Evolutionary conservation across 2,329 filamentous ascomycete species (phyloP).

Genomic region (Aspergillus ibericus): DNA sequence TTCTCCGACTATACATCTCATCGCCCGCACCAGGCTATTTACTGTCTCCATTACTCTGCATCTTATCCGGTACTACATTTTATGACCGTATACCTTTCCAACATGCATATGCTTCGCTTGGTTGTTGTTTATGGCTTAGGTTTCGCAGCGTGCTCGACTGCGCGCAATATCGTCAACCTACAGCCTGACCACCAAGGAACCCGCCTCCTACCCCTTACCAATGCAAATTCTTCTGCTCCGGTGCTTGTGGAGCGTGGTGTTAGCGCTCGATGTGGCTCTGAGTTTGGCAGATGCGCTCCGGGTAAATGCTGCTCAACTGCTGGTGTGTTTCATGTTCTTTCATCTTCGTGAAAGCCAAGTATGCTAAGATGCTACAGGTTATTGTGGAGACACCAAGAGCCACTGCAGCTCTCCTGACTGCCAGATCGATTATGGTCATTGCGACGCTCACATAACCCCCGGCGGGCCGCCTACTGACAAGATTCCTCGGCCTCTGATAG

Average conservation of each 20-base stretch:
- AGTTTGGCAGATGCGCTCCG: constrained; percentile 34
- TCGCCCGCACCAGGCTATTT: constrained; percentile 6
- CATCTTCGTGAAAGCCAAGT: background rate
- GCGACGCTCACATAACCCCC: constrained; percentile 38
- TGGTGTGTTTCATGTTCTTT: constrained; percentile 26
- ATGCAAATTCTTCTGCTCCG: background rate
- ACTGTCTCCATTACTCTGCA: constrained; percentile 24
- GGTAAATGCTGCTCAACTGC: constrained; percentile 41
- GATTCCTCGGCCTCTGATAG: constrained; percentile 37
- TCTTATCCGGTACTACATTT: constrained; percentile 18
- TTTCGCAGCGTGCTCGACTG: constrained; percentile 15
- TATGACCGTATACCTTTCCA: constrained; percentile 9
- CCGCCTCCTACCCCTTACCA: background rate
- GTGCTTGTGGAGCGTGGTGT: constrained; percentile 17
- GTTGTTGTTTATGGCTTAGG: constrained; percentile 15
- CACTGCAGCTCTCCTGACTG: constrained; percentile 45
- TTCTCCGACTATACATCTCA: constrained; percentile 5
- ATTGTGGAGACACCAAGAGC: constrained; percentile 37
- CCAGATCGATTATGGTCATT: constrained; percentile 40
- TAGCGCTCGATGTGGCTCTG: constrained; percentile 36
- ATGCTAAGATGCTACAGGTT: constrained; percentile 31
- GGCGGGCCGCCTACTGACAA: constrained; percentile 36
- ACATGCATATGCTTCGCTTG: constrained; percentile 24
- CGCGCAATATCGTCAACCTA: constrained; percentile 14
- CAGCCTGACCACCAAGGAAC: constrained; percentile 7